phyloP scores from a whole-genome alignment of 805 yeast genomes.

The Candida ipomoeae region DNA sequence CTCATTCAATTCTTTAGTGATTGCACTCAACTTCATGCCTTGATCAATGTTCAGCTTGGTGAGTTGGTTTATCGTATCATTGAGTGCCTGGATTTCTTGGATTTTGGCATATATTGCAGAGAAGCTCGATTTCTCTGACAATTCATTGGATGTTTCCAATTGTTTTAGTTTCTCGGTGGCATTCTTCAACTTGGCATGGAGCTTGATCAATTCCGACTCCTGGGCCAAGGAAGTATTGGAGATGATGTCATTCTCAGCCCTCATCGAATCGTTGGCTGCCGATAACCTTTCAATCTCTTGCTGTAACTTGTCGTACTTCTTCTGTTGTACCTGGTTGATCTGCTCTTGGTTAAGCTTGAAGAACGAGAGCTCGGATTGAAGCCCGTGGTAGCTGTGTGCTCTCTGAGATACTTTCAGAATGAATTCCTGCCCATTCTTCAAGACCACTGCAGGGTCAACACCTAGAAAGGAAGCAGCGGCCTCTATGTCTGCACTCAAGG shows the following conservation, averaged over 20 bases:
- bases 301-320: constrained; percentile 20
- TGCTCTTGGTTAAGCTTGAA: constrained; percentile 35
- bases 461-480: constrained; percentile 27
- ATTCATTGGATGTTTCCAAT: constrained; percentile 15
- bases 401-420: constrained; percentile 22
- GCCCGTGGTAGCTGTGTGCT: constrained; percentile 26
- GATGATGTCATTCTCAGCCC: constrained; percentile 16
- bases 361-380: constrained; percentile 29
- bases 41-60: constrained; percentile 35
- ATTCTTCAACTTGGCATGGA: constrained; percentile 14
- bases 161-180: constrained; percentile 17
- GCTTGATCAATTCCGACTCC: constrained; percentile 7
- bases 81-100: constrained; percentile 24
- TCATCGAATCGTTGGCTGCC: constrained; percentile 21
- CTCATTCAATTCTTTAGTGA: constrained; percentile 35
- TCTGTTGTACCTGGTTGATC: constrained; percentile 23
- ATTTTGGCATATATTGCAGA: constrained; percentile 15
- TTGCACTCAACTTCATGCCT: constrained; percentile 30
- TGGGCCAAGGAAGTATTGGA: neutral
- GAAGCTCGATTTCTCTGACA: constrained; percentile 5
- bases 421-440: constrained; percentile 11
- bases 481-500: constrained; percentile 8
- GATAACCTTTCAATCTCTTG: constrained; percentile 19
- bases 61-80: constrained; percentile 26
- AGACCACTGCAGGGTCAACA: constrained; percentile 19